Base-by-base conservation (phyloP, 1,284 basidiomycete genomes). In the Peniophora sp. region DNA sequence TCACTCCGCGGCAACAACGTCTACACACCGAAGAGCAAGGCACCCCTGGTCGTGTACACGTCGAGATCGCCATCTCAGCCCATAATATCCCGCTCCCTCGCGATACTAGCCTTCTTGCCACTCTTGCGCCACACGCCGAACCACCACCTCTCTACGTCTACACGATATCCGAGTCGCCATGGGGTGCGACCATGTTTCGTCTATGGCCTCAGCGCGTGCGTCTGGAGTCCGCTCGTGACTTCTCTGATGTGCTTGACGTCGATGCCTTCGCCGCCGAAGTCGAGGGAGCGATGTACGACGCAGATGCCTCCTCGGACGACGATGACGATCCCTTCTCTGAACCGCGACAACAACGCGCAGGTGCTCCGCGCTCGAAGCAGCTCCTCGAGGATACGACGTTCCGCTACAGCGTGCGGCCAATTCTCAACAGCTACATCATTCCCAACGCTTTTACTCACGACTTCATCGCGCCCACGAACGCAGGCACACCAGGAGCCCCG, bases 111-210 rank as follows among this genome's bases (percentile, higher is more conserved):
- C 55, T 70, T 50, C 55, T 66, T 41, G 63, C 64, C 24, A 52
- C 59, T 47, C 54, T 67, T 49, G 55, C 22, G 61, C 64, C 10
- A 56, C 24, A 61, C 47, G 60, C 65, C 11, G 63, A 70, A 11
- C 72, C 74, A n/a, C 69, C 72, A 0, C 78, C 80, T 14, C 66
- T 83, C 50, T 75, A 75, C 41, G 64, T 81, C 36, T 81, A 68
- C 59, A 43, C 55, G 24, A 48, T 55, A 23, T 52, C 51, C 47
- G 41, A 35, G 17, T 45, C 52, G 17, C 55, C 55, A n/a, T 56
- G 55, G 55, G 50, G 55, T 34, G 54, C 54, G 2, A 50, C 55
- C 14, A 50, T 52, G 19, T 56, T 53, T 35, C 55, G 55, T 19
- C 27, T 56, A 12, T 53, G 51, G 55, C 55, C 55, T 10, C 47